Evolutionary conservation across 1,139 yeast genomes (phyloP).

Genomic region (Geotrichum fermentans): DNA sequence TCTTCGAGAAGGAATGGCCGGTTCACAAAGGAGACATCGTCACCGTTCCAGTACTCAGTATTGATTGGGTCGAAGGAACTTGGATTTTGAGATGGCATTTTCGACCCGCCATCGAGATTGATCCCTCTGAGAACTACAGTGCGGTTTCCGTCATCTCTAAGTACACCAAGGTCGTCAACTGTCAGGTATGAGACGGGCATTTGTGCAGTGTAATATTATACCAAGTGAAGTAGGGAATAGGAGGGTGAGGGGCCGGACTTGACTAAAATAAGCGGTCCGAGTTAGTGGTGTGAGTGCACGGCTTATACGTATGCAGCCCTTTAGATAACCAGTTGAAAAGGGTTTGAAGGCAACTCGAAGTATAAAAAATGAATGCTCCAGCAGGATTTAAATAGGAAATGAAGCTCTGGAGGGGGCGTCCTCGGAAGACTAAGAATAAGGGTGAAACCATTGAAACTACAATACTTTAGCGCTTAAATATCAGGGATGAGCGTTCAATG

Average conservation of each 20-base stretch:
- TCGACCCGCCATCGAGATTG: slow-evolving; percentile 66
- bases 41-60: slow-evolving; percentile 61
- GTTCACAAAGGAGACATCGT: slow-evolving; percentile 70
- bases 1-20: slow-evolving; percentile 74
- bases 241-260: background rate
- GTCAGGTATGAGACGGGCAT: slow-evolving; percentile 14
- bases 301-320: no score
- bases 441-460: no score
- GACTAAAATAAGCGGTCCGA: no score
- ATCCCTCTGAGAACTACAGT: slow-evolving; percentile 66
- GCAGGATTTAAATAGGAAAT: background rate
- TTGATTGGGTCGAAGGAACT: slow-evolving; percentile 26
- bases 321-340: no score
- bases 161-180: slow-evolving; percentile 46
- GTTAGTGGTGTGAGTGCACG: no score
- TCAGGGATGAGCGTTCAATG: no score
- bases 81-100: slow-evolving; percentile 57
- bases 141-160: slow-evolving; percentile 55
- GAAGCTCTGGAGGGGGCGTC: no score
- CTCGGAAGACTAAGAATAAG: no score
- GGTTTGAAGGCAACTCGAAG: no score
- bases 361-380: background rate
- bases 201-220: background rate
- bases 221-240: background rate
- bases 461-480: no score